A percentile compares a stretch with the other conserved stretches of the same genome.
Evolutionary conservation across 2,329 filamentous ascomycete species (phyloP).

Genomic region (Clonostachys sp.): DNA sequence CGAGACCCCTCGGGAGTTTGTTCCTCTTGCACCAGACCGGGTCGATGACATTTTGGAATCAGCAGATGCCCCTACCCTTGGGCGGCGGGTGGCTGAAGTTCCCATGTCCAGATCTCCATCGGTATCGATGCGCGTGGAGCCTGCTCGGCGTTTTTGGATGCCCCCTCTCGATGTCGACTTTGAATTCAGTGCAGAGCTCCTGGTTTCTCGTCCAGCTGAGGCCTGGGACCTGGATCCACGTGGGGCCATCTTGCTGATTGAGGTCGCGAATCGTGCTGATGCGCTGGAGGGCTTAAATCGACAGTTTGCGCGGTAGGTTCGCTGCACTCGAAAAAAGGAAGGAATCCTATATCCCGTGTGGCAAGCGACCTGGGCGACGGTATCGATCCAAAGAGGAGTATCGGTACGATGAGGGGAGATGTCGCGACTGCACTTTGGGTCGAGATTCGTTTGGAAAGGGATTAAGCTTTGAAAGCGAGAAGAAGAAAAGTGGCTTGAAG

Average conservation of each 20-base stretch:
- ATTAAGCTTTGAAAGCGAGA: too few species aligned
- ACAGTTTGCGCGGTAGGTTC: too few species aligned
- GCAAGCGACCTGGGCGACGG: too few species aligned
- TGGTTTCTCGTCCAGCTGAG: slow-evolving; percentile 19
- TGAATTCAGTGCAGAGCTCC: slow-evolving; percentile 17
- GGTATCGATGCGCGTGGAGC: slow-evolving; percentile 35
- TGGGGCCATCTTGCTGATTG: slow-evolving; percentile 21
- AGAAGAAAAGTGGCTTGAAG: too few species aligned
- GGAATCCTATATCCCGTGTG: too few species aligned
- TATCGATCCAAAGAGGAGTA: too few species aligned
- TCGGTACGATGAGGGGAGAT: too few species aligned
- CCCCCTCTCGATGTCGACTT: slow-evolving; percentile 36
- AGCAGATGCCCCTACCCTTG: slow-evolving; percentile 18
- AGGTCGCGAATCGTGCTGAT: background rate
- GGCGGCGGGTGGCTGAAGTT: slow-evolving; percentile 22
- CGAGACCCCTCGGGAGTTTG: slow-evolving; percentile 19
- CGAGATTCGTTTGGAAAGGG: too few species aligned
- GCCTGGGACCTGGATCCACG: slow-evolving; percentile 17
- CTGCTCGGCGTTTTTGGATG: slow-evolving; percentile 42
- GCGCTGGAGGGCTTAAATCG: too few species aligned
- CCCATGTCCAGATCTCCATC: slow-evolving; percentile 61
- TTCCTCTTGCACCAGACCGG: slow-evolving; percentile 19
- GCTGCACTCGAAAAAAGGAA: too few species aligned
- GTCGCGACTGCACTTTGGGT: too few species aligned
- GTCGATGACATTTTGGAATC: slow-evolving; percentile 18